Percentiles rank a stretch among this genome's conserved stretches.
These are phyloP conservation scores for Saturnispora gosingensis DNA, from an alignment of 805 yeast species.

Conservation along the genomic window DNA sequence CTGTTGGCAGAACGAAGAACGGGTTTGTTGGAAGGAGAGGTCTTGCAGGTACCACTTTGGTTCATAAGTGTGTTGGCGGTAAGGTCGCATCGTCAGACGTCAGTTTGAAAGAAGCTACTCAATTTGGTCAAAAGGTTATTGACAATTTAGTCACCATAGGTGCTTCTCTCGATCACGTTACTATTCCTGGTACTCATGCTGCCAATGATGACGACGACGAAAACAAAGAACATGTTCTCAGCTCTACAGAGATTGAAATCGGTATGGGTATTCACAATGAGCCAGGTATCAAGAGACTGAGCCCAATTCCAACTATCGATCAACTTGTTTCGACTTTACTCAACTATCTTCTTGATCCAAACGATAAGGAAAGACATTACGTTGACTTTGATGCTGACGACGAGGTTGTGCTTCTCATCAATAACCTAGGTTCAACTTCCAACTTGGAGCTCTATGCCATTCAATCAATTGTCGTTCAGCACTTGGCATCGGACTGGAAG, in stretches of 20 bases:
- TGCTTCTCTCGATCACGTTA: constrained; percentile 80
- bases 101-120: constrained; percentile 42
- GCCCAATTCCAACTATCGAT: constrained; percentile 64
- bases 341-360: constrained; percentile 47
- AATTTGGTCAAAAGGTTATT: constrained; percentile 52
- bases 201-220: constrained; percentile 16
- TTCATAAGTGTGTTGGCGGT: constrained; percentile 81
- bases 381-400: constrained; percentile 50
- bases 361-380: constrained; percentile 72
- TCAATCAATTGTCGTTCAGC: constrained; percentile 46
- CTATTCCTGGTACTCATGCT: constrained; percentile 63
- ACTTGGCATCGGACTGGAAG: constrained; percentile 42
- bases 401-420: constrained; percentile 66
- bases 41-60: constrained; percentile 80
- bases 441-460: constrained; percentile 69
- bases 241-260: constrained; percentile 63
- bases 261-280: constrained; percentile 97
- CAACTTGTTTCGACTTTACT: constrained; percentile 51
- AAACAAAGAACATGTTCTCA: constrained; percentile 36
- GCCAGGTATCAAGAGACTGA: constrained; percentile 63
- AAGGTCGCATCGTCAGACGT: constrained; percentile 25
- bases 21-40: constrained; percentile 93
- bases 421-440: constrained; percentile 88
- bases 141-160: constrained; percentile 76
- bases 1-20: constrained; percentile 85